Evolutionary conservation across 2,329 filamentous ascomycete species (phyloP), one percentile per base, ranked within the genome.

Genomic region (Stagonosporopsis chrysanthemi): DNA sequence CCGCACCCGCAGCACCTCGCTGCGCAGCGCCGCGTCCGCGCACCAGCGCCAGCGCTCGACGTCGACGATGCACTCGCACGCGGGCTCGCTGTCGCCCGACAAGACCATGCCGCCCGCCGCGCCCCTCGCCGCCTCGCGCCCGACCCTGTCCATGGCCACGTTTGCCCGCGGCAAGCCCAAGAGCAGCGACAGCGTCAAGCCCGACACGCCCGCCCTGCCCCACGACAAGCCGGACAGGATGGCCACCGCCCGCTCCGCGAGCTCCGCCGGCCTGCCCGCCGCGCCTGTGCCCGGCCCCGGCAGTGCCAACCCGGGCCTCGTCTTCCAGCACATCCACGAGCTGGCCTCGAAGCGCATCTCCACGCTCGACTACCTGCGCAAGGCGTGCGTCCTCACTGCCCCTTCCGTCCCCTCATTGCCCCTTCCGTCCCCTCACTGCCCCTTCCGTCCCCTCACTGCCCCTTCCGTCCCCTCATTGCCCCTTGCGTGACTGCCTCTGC

Each of bases 291-390:
- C 44, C 48, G 17, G 29, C 68, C 53, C 70, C 67, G 56, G 73
- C 72, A 61, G 79, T 46, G 59, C 68, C 74, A 85, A 82, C 62
- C 84, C 85, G 8, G 78, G 81, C 57, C 78, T 82, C 44, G 80
- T 88, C 53, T 88, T 86, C 73, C 82, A 87, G 65, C 84, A 87
- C 62, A 86, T 99, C 60, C 90, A 94, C 56, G 94, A 98, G 58
- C 86, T 91, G 67, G 90, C 91, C 35, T 89, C 89, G 56, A 99
- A 99, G 81, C 86, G 95, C 66, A 97, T 99, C 80, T 92, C 92
- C 2, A 98, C 95, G 0, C 77, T 99, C 39, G 91, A 96, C 69
- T 99, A 99, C 74, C 77, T 99, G 62, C 87, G 93, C 61, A 97
- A 96, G 80, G 90, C 92, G 92, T 96, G 79, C 67, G 91, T 46